Conservation (phyloP, 768 basidiomycete genomes). For the Phylloporus sp. region DNA sequence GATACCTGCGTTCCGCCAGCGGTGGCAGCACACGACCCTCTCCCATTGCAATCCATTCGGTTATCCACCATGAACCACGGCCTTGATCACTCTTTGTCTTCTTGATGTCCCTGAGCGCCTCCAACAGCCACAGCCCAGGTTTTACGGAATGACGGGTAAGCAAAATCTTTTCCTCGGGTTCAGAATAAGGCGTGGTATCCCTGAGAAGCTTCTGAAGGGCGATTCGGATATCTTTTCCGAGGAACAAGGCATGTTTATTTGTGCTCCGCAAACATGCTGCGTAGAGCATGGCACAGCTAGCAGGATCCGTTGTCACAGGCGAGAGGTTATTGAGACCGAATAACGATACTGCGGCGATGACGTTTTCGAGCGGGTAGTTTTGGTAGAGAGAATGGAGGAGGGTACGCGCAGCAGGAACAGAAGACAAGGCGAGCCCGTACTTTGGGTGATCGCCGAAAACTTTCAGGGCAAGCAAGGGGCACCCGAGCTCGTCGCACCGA, state of each 20-base stretch:
- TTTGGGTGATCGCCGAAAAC: slow-evolving; percentile 60
- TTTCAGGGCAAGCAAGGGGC: slow-evolving; percentile 51
- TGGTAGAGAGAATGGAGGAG: slow-evolving; percentile 54
- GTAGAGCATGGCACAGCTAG: slow-evolving; percentile 52
- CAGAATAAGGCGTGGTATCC: slow-evolving; percentile 12
- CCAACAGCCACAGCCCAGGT: slow-evolving; percentile 35
- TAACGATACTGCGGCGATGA: slow-evolving; percentile 48
- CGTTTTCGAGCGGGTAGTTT: slow-evolving; percentile 42
- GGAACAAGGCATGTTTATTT: slow-evolving; percentile 33
- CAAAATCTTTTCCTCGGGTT: slow-evolving; percentile 17
- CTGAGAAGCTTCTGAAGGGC: slow-evolving; percentile 34
- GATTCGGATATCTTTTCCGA: slow-evolving; percentile 41
- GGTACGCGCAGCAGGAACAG: slow-evolving; percentile 46
- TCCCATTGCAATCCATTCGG: slow-evolving; percentile 23
- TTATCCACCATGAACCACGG: slow-evolving; percentile 26
- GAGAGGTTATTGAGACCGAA: slow-evolving; percentile 52
- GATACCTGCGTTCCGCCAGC: slow-evolving; percentile 14
- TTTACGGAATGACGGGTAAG: slow-evolving; percentile 28
- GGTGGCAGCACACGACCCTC: slow-evolving; percentile 20
- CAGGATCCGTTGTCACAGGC: slow-evolving; percentile 48
- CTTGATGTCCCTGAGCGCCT: slow-evolving; percentile 35
- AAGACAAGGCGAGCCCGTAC: slow-evolving; percentile 48
- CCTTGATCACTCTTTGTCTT: slow-evolving; percentile 27
- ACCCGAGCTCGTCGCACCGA: slow-evolving; percentile 55
- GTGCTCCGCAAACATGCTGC: slow-evolving; percentile 49